phyloP scores from a whole-genome alignment of 2,329 filamentous ascomycete species.

The Colletotrichum eleusines region DNA sequence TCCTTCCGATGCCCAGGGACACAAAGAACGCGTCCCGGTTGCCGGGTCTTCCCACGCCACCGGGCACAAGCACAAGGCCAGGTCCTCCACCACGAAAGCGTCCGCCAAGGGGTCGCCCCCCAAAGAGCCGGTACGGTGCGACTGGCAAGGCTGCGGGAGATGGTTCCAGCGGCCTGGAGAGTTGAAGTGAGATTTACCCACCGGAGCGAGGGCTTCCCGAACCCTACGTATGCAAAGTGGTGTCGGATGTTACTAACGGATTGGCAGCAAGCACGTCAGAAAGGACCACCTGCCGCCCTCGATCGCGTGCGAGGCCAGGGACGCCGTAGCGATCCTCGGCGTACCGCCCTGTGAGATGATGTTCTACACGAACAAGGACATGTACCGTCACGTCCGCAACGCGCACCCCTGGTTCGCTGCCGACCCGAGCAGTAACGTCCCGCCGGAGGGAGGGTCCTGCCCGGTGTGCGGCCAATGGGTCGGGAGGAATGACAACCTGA shows the following conservation, averaged over 20 bases:
- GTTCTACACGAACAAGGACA: not conserved
- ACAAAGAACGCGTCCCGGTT: not conserved
- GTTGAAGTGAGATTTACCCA: not conserved
- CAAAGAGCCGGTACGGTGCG: not conserved
- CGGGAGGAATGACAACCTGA: not conserved
- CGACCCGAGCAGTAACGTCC: not conserved
- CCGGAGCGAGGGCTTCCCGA: too few species aligned
- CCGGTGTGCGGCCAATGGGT: not conserved
- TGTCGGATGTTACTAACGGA: not conserved
- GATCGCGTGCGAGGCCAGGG: not conserved
- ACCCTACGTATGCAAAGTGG: too few species aligned
- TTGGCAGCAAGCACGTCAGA: not conserved
- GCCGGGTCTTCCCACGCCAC: not conserved
- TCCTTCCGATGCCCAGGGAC: not conserved
- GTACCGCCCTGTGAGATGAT: not conserved
- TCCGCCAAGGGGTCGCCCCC: not conserved
- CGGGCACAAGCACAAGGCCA: not conserved
- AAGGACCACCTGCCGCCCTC: not conserved
- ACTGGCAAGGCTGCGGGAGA: not conserved
- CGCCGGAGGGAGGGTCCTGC: not conserved
- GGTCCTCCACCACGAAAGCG: not conserved
- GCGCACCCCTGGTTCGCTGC: not conserved
- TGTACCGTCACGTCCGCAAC: not conserved
- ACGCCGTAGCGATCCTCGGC: not conserved
- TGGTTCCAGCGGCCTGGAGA: not conserved